A percentile compares a stretch with the other conserved stretches of the same genome.
phyloP scores from a whole-genome alignment of 192 early-diverging fungal species.

The Phlyctochytrium bullatum region DNA sequence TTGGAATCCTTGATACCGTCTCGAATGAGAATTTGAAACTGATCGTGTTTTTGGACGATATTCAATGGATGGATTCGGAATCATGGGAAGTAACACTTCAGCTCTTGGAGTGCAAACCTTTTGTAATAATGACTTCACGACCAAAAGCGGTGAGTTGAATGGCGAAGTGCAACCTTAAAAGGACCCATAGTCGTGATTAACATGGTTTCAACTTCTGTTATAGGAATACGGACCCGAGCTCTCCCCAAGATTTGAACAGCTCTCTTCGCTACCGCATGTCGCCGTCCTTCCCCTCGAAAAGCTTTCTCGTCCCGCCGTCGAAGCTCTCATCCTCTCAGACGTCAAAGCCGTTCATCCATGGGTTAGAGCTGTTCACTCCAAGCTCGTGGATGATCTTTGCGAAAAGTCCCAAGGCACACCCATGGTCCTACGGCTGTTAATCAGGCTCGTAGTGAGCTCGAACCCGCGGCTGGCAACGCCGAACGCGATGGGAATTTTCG shows the following conservation, averaged over 20 bases:
- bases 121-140: not conserved
- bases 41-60: conserved; percentile 5
- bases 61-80: conserved; percentile 10
- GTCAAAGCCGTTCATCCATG: no score
- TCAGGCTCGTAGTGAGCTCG: no score
- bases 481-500: not conserved
- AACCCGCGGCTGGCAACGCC: not conserved
- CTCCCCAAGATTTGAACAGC: no score
- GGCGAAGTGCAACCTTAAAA: not conserved
- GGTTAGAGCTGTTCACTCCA: no score
- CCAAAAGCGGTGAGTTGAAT: not conserved
- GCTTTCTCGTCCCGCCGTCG: no score
- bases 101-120: not conserved
- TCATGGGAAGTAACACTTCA: conserved; percentile 9
- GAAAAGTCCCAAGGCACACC: no score
- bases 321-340: no score
- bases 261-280: no score
- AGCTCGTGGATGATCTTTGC: no score
- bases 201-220: not conserved
- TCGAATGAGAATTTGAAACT: not conserved
- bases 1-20: not conserved
- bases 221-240: not conserved
- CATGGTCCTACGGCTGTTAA: no score
- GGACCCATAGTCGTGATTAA: not conserved
- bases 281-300: no score